These are phyloP conservation scores for Penicillium atrosanguineum DNA, from an alignment of 495 filamentous ascomycete species.

Conservation along the genomic window DNA sequence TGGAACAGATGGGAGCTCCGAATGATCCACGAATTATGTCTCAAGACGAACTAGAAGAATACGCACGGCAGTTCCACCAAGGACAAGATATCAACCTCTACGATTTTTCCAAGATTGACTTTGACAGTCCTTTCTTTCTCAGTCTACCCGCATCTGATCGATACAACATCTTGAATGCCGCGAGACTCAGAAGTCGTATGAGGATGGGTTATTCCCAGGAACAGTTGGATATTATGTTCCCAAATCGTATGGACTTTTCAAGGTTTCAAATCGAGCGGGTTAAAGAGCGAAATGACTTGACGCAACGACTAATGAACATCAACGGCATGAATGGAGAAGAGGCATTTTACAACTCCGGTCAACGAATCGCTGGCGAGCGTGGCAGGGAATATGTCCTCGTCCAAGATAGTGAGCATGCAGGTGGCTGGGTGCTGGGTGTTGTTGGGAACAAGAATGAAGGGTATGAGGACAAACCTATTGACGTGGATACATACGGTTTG, in stretches of 20 bases:
- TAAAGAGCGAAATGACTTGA: slow-evolving; percentile 87
- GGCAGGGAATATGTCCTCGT: slow-evolving; percentile 93
- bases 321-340: slow-evolving; percentile 83
- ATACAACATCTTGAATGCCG: slow-evolving; percentile 96
- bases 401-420: slow-evolving; percentile 90
- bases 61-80: slow-evolving; percentile 84
- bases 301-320: slow-evolving; percentile 91
- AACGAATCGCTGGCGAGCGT: slow-evolving; percentile 82
- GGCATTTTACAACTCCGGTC: slow-evolving; percentile 58
- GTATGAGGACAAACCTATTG: slow-evolving; percentile 76
- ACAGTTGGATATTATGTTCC: slow-evolving; percentile 93
- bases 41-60: slow-evolving; percentile 86
- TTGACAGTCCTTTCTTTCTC: slow-evolving; percentile 87
- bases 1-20: slow-evolving; percentile 81
- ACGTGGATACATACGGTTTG: slow-evolving; percentile 70
- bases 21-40: slow-evolving; percentile 96
- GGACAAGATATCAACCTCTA: slow-evolving; percentile 98
- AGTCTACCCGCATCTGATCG: slow-evolving; percentile 86
- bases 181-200: slow-evolving; percentile 77
- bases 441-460: slow-evolving; percentile 80
- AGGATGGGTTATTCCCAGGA: slow-evolving; percentile 97
- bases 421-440: slow-evolving; percentile 95
- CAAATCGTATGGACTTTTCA: slow-evolving; percentile 95
- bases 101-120: slow-evolving; percentile 98
- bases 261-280: slow-evolving; percentile 95